A percentile compares a stretch with the other conserved stretches of the same genome.
Conservation (phyloP, 2,329 filamentous ascomycete species). For the Calycina herbarum region DNA sequence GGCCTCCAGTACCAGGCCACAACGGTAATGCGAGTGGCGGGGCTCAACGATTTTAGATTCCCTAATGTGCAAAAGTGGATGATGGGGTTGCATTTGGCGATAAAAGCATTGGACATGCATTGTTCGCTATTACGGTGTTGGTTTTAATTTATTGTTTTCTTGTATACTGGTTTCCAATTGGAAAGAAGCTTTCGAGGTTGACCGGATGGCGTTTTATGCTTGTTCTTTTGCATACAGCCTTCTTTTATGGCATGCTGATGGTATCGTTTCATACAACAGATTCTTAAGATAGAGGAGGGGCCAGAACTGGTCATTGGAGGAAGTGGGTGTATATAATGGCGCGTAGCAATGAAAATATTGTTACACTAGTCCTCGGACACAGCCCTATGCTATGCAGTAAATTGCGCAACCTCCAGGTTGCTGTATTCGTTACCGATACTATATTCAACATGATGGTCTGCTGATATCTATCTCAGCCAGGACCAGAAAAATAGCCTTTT, state of each 20-base stretch:
- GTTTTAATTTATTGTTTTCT: slow-evolving; percentile 12
- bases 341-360: neutral
- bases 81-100: neutral
- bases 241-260: neutral
- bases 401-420: neutral
- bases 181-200: slow-evolving; percentile 5
- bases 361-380: neutral
- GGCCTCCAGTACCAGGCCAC: slow-evolving; percentile 26
- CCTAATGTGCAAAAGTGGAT: neutral
- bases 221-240: slow-evolving; percentile 3
- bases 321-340: neutral
- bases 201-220: slow-evolving; percentile 8
- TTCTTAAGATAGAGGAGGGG: neutral
- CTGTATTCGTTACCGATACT: neutral
- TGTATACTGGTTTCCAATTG: slow-evolving; percentile 13
- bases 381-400: neutral
- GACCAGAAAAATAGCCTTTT: neutral
- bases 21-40: slow-evolving; percentile 3
- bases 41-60: slow-evolving; percentile 6
- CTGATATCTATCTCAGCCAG: neutral
- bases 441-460: neutral
- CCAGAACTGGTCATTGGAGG: neutral
- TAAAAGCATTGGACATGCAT: slow-evolving; percentile 8
- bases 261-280: neutral
- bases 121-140: slow-evolving; percentile 13